Base-by-base conservation (phyloP, 768 basidiomycete genomes). In the Glaciozyma antarctica region DNA sequence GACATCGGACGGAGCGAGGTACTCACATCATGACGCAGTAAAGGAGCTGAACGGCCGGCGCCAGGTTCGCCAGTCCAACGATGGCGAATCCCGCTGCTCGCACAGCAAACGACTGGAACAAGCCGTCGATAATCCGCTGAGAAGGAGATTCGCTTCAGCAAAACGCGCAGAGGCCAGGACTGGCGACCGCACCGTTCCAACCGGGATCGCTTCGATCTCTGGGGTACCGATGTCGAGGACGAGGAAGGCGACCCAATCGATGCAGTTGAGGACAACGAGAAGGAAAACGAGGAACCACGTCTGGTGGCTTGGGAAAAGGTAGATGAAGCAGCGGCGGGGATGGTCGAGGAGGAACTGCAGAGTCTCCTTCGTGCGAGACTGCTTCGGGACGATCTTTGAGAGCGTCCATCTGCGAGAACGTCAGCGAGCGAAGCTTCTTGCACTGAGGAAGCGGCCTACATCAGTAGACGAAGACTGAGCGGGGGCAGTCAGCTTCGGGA, bases 331-430 rank as follows among this genome's bases (percentile, higher is more conserved):
- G 60, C 81, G 84, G 19, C 94, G 84, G 16, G 94, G 94, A 74
- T 98, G 94, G 72, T 97, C 91, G 15, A 99, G 82, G 10, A 99
- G 82, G 75, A 98, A 99, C 61, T 85, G 86, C 1, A 95, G 79
- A 0, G 90, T 90, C 77, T 93, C 90, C 55, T 84, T 78, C 0
- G 84, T 73, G 0, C 84, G 82, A 19, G 89, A 90, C 0, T 76
- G 72, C 3, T 71, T 72, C 8, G 84, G 83, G 26, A 86, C 81
- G 8, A 83, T 52, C 75, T 87, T 88, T 15, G 83, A 80, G 45
- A 86, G 71, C 8, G 76, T 76, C 90, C 90, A 97, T 63, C 91
- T 97, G 73, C 4, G 30, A 21, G 2, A 75, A 41, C 38, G 38
- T 41, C 38, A 41, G 38, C 38, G 38, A 41, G 12, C 38, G 38